Evolutionary conservation across 164 flowering plant species (phyloP), one percentile per base, ranked within the genome.

Genomic region (Nymphaea colorata): DNA sequence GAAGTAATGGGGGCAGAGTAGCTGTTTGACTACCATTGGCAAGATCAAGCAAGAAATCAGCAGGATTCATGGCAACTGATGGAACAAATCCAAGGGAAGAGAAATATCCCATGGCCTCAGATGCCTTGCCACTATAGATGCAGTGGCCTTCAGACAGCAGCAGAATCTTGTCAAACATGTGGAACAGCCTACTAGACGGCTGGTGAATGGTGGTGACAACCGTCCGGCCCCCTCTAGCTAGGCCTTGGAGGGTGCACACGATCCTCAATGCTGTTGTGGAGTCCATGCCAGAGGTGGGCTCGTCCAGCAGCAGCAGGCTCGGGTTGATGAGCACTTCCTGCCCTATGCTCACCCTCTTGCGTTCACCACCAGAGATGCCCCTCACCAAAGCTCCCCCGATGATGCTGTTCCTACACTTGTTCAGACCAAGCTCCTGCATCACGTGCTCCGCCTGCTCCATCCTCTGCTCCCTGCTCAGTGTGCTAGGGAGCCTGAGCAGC

Each of bases 231-330:
- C 91, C 96, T 3, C 82, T 79, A 0, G 97, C 97, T 67, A 93
- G 76, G 66, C 82, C 79, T 36, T 78, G 77, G 61, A 91, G 69
- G 42, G 92, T 85, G 4, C 77, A 76, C 17, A 93, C 72, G 5
- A 89, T 84, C 8, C 91, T 79, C 64, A 81, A 88, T 2, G 98
- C 94, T 11, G 97, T 89, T 64, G 98, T 93, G 11, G 98, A 89
- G 68, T 91, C 98, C 7, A 93, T 85, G 64, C 98, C 98, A 0
- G 98, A 93, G 0, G 97, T 93, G 12, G 98, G 98, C 78, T 93
- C 98, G 72, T 93, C 98, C 3, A 93, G 73, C 67, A 93, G 72
- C 66, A 93, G 69, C 18, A 91, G 76, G 66, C 96, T 87, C 25
- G 98, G 98, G 80, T 93, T 89, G 53, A 93, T 87, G 59, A 93